These are phyloP conservation scores for Geotrichum cucujoidarum DNA, from an alignment of 1,139 yeast species.

Conservation along the genomic window DNA sequence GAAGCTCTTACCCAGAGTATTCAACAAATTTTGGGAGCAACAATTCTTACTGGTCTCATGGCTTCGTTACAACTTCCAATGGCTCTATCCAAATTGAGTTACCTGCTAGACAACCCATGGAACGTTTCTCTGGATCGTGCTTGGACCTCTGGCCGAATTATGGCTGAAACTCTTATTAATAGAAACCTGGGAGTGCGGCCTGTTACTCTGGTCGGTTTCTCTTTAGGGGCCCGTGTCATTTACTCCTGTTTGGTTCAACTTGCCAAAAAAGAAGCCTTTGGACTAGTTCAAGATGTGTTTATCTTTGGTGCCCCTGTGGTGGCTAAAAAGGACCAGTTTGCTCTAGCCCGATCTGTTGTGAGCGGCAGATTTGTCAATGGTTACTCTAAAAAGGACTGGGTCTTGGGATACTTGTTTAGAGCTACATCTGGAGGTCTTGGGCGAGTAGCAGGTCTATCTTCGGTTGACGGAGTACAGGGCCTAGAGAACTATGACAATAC, in stretches of 20 bases:
- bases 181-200: constrained; percentile 93
- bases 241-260: constrained; percentile 85
- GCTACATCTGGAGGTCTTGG: constrained; percentile 95
- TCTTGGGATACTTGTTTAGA: constrained; percentile 86
- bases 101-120: constrained; percentile 95
- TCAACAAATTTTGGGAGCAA: constrained; percentile 91
- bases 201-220: constrained; percentile 85
- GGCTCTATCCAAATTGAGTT: constrained; percentile 83
- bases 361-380: constrained; percentile 90
- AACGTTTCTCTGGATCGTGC: constrained; percentile 94
- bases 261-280: constrained; percentile 80
- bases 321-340: constrained; percentile 69
- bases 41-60: constrained; percentile 88
- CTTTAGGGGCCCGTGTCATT: constrained; percentile 88
- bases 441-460: constrained; percentile 83
- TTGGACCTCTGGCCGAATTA: constrained; percentile 88
- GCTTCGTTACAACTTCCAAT: constrained; percentile 93
- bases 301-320: constrained; percentile 88
- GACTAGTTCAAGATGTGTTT: constrained; percentile 83
- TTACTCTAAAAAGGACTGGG: constrained; percentile 91
- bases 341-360: constrained; percentile 78
- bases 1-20: constrained; percentile 90
- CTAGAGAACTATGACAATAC: constrained; percentile 87
- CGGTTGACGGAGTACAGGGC: constrained; percentile 53
- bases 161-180: constrained; percentile 85